phyloP scores from a whole-genome alignment of 805 yeast genomes.

The Jamesozyma rosinii region DNA sequence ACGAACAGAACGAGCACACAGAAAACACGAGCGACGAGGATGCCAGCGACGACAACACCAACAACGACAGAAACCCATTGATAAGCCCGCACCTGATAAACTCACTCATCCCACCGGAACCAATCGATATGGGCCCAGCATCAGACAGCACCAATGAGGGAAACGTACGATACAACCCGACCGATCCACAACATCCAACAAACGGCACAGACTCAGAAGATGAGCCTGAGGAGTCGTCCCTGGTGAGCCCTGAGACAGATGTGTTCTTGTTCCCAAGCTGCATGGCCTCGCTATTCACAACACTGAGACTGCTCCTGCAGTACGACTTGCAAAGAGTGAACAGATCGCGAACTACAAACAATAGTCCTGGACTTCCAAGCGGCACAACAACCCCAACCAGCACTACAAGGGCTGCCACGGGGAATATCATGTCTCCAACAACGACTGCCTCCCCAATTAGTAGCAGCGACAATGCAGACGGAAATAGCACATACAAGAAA shows the following conservation, averaged over 20 bases:
- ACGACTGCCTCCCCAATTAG: neutral
- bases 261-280: conserved; percentile 84
- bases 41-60: neutral
- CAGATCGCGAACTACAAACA: conserved; percentile 12
- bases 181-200: neutral
- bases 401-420: neutral
- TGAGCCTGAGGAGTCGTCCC: neutral
- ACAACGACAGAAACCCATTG: neutral
- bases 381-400: neutral
- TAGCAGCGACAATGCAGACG: conserved; percentile 3
- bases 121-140: conserved; percentile 13
- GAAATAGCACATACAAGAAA: conserved; percentile 33
- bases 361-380: conserved; percentile 2
- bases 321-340: conserved; percentile 29
- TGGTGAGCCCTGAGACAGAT: conserved; percentile 42
- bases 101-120: conserved; percentile 26
- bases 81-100: conserved; percentile 1
- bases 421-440: neutral
- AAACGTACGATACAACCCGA: neutral
- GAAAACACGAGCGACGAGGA: conserved; percentile 1
- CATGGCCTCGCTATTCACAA: conserved; percentile 82
- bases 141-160: neutral
- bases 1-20: neutral
- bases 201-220: neutral
- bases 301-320: conserved; percentile 52